Percentiles rank a stretch among this genome's conserved stretches.
phyloP scores from a whole-genome alignment of 1,284 basidiomycete species.

The Mycena sp. region DNA sequence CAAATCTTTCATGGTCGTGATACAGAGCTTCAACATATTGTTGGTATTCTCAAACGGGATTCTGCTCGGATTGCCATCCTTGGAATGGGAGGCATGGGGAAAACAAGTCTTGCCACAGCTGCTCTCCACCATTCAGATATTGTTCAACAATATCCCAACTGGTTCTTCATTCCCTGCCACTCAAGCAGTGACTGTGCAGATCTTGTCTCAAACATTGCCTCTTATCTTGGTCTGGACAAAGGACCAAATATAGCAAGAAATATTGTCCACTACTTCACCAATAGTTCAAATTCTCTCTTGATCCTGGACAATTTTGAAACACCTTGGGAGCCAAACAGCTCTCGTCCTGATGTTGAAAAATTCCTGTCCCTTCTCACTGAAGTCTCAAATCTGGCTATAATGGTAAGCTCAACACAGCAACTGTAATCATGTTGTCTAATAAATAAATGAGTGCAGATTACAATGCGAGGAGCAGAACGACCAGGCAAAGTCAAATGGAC shows the following conservation, averaged over 20 bases:
- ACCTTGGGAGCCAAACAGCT: constrained; percentile 36
- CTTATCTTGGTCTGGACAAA: not conserved
- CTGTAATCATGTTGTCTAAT: too few relatives aligned
- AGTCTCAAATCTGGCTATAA: constrained; percentile 30
- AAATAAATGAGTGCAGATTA: constrained; percentile 16
- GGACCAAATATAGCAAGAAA: not conserved
- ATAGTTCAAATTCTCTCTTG: constrained; percentile 24
- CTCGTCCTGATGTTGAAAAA: constrained; percentile 35
- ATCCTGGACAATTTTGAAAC: constrained; percentile 45
- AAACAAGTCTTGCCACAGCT: constrained; percentile 17
- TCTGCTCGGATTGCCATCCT: constrained; percentile 12
- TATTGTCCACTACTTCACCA: not conserved
- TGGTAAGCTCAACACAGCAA: too few relatives aligned
- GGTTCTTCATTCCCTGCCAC: not conserved
- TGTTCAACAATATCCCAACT: not conserved
- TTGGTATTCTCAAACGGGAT: not conserved
- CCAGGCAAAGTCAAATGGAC: constrained; percentile 38
- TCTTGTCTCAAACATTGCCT: constrained; percentile 34
- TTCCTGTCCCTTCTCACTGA: constrained; percentile 36
- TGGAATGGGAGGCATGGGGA: constrained; percentile 18
- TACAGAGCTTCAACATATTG: not conserved
- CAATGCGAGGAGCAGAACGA: constrained; percentile 42
- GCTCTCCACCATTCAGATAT: constrained; percentile 8
- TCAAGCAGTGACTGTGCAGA: constrained; percentile 30
- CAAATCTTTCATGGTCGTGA: constrained; percentile 22